Percentiles rank a stretch among this genome's conserved stretches.
These are phyloP conservation scores for Bacterosira constricta DNA, from an alignment of 108 stramenopile genomes.

Conservation along the genomic window DNA sequence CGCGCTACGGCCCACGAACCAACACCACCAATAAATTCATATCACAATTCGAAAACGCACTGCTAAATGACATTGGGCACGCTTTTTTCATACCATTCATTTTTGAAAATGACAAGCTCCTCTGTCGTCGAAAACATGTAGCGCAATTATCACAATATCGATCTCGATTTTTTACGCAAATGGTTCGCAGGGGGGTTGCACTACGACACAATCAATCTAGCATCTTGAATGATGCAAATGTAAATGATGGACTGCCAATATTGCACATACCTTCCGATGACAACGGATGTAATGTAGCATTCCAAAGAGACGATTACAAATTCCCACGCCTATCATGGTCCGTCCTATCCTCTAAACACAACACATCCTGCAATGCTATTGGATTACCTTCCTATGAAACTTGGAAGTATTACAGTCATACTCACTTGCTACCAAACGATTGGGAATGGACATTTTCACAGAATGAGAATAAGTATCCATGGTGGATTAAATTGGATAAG, in stretches of 20 bases:
- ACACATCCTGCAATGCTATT: background rate
- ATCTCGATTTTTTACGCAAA: conserved; percentile 2
- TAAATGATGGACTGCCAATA: background rate
- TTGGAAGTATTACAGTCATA: conserved; percentile 2
- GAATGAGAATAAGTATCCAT: conserved; percentile 17
- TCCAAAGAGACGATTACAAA: background rate
- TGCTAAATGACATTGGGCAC: background rate
- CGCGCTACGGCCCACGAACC: too few relatives aligned
- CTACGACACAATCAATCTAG: background rate
- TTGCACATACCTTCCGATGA: background rate
- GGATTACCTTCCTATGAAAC: conserved; percentile 12
- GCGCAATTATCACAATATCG: background rate
- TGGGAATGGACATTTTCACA: background rate
- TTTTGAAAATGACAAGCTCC: background rate
- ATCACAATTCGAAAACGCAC: background rate
- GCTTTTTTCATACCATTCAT: background rate
- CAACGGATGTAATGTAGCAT: conserved; percentile 8
- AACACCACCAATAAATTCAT: background rate
- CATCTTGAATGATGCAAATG: background rate
- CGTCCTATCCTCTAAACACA: background rate
- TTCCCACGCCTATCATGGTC: conserved; percentile 15
- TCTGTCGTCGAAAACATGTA: background rate
- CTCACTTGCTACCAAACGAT: background rate
- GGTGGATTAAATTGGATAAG: conserved; percentile 13
- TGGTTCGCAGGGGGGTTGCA: background rate